Conservation (phyloP, 345 rosid species). For the Lepidium africanum region DNA sequence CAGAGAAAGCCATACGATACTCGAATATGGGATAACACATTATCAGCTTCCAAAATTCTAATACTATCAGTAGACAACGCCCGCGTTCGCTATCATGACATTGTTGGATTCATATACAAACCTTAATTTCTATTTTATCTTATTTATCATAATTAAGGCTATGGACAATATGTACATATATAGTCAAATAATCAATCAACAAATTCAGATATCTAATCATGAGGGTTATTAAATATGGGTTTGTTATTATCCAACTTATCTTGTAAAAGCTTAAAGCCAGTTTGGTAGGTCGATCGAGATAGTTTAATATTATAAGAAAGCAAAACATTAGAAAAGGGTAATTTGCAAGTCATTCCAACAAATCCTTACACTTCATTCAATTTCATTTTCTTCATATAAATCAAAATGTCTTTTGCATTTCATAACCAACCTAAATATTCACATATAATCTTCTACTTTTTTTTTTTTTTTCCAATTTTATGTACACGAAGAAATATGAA, state of each 20-base stretch:
- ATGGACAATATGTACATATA: neutral
- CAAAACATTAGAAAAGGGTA: conserved; percentile 41
- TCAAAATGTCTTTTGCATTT: conserved; percentile 1
- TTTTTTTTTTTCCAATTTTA: neutral
- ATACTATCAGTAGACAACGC: no score
- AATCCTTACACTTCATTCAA: conserved; percentile 64
- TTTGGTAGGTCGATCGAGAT: conserved; percentile 20
- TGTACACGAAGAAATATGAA: conserved; percentile 21
- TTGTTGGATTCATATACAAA: neutral
- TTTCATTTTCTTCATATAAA: conserved; percentile 33
- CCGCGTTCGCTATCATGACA: no score
- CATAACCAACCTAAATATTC: neutral
- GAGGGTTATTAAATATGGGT: neutral
- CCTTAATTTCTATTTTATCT: neutral
- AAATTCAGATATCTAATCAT: neutral
- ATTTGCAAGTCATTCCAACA: conserved; percentile 85
- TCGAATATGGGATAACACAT: no score
- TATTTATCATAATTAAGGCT: neutral
- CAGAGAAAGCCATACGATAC: no score
- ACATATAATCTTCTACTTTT: no score
- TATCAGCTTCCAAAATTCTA: no score
- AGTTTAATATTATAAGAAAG: conserved; percentile 7
- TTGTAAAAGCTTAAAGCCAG: neutral
- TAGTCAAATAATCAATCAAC: neutral
- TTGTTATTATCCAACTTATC: neutral